These are phyloP conservation scores for Cordyceps tenuipes DNA, from an alignment of 2,329 filamentous ascomycete genomes.

Conservation along the genomic window DNA sequence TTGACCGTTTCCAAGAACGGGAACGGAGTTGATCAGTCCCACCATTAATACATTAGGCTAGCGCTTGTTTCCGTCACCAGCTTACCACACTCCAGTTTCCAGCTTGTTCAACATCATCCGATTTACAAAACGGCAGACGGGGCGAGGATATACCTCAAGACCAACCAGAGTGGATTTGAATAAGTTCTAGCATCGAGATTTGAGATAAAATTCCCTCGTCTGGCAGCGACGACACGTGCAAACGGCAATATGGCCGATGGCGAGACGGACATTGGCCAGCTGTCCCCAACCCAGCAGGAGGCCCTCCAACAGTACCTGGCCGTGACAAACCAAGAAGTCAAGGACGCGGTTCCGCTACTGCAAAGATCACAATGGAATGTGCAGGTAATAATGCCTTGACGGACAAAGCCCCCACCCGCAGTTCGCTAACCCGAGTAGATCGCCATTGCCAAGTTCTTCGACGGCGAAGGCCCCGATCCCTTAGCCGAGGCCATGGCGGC, in stretches of 20 bases:
- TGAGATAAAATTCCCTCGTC: background rate
- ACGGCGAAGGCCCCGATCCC: slow-evolving; percentile 80
- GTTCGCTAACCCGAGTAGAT: slow-evolving; percentile 47
- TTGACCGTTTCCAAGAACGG: background rate
- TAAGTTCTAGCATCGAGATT: background rate
- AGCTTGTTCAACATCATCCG: background rate
- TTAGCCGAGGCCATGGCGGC: slow-evolving; percentile 66
- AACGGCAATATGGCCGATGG: slow-evolving; percentile 25
- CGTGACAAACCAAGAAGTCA: slow-evolving; percentile 74
- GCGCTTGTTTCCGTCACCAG: background rate
- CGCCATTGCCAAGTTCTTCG: slow-evolving; percentile 94
- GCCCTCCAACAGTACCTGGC: slow-evolving; percentile 81
- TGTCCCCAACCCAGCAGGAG: slow-evolving; percentile 70
- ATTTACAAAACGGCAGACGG: background rate
- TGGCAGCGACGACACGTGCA: background rate
- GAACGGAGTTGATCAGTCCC: background rate
- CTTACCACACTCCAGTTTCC: background rate
- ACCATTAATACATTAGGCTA: slow-evolving; percentile 7
- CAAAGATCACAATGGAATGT: slow-evolving; percentile 93
- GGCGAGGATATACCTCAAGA: background rate
- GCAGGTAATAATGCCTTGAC: slow-evolving; percentile 44
- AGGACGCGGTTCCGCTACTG: slow-evolving; percentile 70
- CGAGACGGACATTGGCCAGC: slow-evolving; percentile 51
- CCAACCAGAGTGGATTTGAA: no score
- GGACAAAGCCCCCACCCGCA: no score